A percentile compares a stretch with the other conserved stretches of the same genome.
These are phyloP conservation scores for Cucumis melo DNA, from an alignment of 306 rosid genomes.

Conservation along the genomic window DNA sequence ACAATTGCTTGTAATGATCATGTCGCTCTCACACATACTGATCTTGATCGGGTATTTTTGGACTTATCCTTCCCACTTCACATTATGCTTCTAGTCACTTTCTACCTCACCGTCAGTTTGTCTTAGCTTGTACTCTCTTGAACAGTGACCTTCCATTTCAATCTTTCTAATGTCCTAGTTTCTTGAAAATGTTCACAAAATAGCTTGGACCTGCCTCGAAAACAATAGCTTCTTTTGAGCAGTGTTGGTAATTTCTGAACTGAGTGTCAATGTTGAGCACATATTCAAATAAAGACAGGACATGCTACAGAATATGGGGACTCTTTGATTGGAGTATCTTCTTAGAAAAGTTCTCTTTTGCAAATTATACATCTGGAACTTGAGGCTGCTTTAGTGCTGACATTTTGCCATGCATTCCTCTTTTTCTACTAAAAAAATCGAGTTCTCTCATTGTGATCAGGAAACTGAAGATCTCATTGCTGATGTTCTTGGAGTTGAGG, in stretches of 20 bases:
- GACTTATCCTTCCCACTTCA: not conserved
- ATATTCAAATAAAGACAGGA: not conserved
- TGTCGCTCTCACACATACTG: conserved; percentile 91
- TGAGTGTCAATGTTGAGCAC: not conserved
- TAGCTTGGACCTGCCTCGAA: not conserved
- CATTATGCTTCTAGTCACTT: not conserved
- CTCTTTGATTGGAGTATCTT: not conserved
- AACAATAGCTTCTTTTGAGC: not conserved
- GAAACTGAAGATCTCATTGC: conserved; percentile 91
- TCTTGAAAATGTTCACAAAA: not conserved
- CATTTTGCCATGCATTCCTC: not conserved
- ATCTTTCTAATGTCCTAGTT: not conserved
- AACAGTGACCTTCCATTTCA: not conserved
- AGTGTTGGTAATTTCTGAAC: not conserved
- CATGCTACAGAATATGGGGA: not conserved
- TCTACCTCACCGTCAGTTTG: not conserved
- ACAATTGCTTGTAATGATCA: conserved; percentile 89
- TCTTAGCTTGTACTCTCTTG: not conserved
- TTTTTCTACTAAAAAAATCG: not conserved
- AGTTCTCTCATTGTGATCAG: conserved; percentile 16
- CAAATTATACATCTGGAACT: not conserved
- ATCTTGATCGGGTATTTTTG: conserved; percentile 68
- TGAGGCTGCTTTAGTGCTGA: not conserved
- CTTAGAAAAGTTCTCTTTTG: not conserved
- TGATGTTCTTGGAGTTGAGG: conserved; percentile 94